Base-by-base conservation (phyloP, 2,329 filamentous ascomycete genomes). In the Akanthomyces muscarius region DNA sequence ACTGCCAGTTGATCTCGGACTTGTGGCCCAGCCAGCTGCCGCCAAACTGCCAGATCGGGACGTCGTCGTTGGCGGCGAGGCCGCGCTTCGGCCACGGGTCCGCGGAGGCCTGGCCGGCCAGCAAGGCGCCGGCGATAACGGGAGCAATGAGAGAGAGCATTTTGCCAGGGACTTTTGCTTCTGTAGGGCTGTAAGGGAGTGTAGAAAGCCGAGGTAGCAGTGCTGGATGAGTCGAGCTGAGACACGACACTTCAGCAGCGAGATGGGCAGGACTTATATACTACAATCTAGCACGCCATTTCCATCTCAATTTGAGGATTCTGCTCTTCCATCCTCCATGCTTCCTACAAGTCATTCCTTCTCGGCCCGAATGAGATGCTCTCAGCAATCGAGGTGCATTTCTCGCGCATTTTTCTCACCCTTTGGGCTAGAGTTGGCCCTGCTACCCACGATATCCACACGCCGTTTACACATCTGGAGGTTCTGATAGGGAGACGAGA, bases 141-240 rank as follows among this genome's bases (percentile, higher is more conserved):
- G 80, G 85, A 61, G 81, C 82, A 0, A 69, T 73, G 53, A 72
- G 75, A 13, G 86, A 83, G 83, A 79, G 82, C 51, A 76, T 81
- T 30, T 82, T 79, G 83, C 10, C 74, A 76, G 25, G 70, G 86
- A 65, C 78, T 86, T 38, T 38, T 11, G 8, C 4, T 53, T 38
- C 7, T 8, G 8, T 2, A 36, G 10, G 33, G 33, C 33, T 4
- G 33, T 2, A 36, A 11, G 10, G n/a, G 33, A 28, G 21, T 33
- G 23, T 21, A 13, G 33, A 41, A 3, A 36, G 18, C 14, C 18
- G 50, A 16, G 21, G 36, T 42, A 25, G 11, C 13, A 14, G 41
- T 16, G 53, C 47, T 50, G 53, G 33, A 25, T 28, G 52, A 23
- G 16, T 14, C 14, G 38, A 28, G 53, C 25, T 23, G 41, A 50